A percentile compares a stretch with the other conserved stretches of the same genome.
Evolutionary conservation across 495 filamentous ascomycete genomes (phyloP).

Genomic region (Margaritispora aquatica): DNA sequence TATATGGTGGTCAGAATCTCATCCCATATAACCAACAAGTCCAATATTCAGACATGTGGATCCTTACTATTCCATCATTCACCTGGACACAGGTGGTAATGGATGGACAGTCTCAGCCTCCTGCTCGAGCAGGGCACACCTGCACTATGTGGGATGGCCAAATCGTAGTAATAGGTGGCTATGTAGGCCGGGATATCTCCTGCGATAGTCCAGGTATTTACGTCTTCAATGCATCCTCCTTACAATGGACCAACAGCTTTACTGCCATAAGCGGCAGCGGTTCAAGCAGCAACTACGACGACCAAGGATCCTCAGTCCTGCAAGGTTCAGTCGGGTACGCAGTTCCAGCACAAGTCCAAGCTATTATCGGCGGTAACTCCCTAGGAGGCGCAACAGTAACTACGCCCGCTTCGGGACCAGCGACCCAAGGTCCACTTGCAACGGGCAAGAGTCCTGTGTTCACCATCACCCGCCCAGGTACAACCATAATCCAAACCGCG

Average conservation of each 20-base stretch:
- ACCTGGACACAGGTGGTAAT: slow-evolving; percentile 64
- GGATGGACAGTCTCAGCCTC: slow-evolving; percentile 43
- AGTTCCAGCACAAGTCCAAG: slow-evolving; percentile 55
- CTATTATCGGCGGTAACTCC: slow-evolving; percentile 54
- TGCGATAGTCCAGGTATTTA: slow-evolving; percentile 68
- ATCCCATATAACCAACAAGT: slow-evolving; percentile 49
- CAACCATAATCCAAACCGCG: slow-evolving; percentile 40
- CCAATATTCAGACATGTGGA: slow-evolving; percentile 72
- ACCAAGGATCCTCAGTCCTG: slow-evolving; percentile 40
- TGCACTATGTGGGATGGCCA: slow-evolving; percentile 65
- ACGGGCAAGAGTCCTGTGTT: slow-evolving; percentile 60
- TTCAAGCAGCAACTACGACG: slow-evolving; percentile 21
- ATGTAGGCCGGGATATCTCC: slow-evolving; percentile 50
- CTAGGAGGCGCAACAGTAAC: slow-evolving; percentile 62
- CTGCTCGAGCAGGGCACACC: slow-evolving; percentile 61
- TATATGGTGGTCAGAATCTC: slow-evolving; percentile 71
- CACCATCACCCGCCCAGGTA: slow-evolving; percentile 54
- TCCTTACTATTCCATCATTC: slow-evolving; percentile 67
- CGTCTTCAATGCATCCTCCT: slow-evolving; percentile 56
- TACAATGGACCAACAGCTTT: slow-evolving; percentile 57
- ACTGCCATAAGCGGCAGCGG: slow-evolving; percentile 21
- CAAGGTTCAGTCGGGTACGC: slow-evolving; percentile 55
- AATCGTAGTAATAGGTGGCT: slow-evolving; percentile 68
- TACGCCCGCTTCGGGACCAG: slow-evolving; percentile 50
- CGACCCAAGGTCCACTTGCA: slow-evolving; percentile 60